These are phyloP conservation scores for Kwoniella shivajii DNA, from an alignment of 1,284 basidiomycete species.

Conservation along the genomic window DNA sequence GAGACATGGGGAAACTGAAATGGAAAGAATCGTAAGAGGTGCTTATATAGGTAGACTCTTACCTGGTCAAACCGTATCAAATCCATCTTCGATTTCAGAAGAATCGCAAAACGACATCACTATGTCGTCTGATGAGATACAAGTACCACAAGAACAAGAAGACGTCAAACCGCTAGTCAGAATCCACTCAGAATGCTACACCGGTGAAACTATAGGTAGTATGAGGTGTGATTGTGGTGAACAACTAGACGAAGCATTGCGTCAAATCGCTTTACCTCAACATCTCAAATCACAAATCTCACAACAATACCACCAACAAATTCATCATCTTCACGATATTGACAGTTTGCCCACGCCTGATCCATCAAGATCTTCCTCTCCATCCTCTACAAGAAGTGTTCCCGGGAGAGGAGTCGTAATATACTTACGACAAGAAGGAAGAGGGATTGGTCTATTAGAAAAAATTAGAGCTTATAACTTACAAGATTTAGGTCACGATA, in stretches of 20 bases:
- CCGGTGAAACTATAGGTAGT: constrained; percentile 96
- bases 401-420: constrained; percentile 91
- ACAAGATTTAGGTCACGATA: constrained; percentile 97
- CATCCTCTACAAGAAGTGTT: constrained; percentile 14
- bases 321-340: background rate
- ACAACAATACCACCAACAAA: constrained; percentile 48
- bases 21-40: constrained; percentile 89
- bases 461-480: constrained; percentile 98
- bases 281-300: constrained; percentile 35
- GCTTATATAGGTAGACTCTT: constrained; percentile 84
- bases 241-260: constrained; percentile 94
- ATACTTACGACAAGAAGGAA: constrained; percentile 97
- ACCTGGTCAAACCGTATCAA: constrained; percentile 18
- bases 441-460: constrained; percentile 92
- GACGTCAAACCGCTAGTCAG: constrained; percentile 76
- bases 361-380: constrained; percentile 33
- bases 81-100: background rate
- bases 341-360: constrained; percentile 40
- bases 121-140: background rate
- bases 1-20: constrained; percentile 83
- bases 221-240: constrained; percentile 99
- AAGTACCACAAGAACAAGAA: constrained; percentile 3
- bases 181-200: constrained; percentile 98
- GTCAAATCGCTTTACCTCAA: constrained; percentile 78
- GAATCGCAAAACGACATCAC: background rate